Evolutionary conservation across 2,329 filamentous ascomycete genomes (phyloP), one percentile per base, ranked within the genome.

Genomic region (Ophioceras dolichostomum): DNA sequence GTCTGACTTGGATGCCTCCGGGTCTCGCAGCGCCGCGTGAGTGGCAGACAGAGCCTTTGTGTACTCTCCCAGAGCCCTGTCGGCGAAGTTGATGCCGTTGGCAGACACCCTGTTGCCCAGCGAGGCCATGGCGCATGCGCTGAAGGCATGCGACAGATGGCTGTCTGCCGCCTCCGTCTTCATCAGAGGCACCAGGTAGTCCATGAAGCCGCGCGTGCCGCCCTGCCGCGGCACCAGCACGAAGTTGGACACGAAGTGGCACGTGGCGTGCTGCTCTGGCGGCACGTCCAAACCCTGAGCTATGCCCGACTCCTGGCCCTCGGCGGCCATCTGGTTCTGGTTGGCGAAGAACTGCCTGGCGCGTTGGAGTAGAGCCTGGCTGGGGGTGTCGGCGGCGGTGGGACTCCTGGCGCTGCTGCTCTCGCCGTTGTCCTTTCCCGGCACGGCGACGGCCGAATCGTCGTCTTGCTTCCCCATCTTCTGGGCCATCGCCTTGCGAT

Each of bases 171-270:
- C 49, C 8, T 68, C 60, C 5, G 54, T 46, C 41, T 65, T 66
- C 41, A 77, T 56, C 30, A 79, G 55, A 7, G 74, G 73, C 5
- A 75, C 47, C 2, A 79, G 53, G 38, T 70, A 78, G 43, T 78
- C 72, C 53, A 77, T 62, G 47, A 70, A 76, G 0, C 74, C 75
- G 16, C 68, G 54, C 2, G 64, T 63, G 26, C 55, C 60, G n/a
- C 64, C 67, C 17, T 66, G 59, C 12, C 57, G 56, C 16, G 74
- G 70, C 9, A 72, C 46, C 10, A 77, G 57, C 36, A 79, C 64
- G 48, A 70, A 79, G 49, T 79, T 77, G 38, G 72, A 61, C 12
- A 77, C 53, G 47, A 79, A 79, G 47, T 73, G 70, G 45, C 71
- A 76, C 9, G 64, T 60, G 2, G 74, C 74, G 43, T 70, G 65